Evolutionary conservation across 257 asterid species (phyloP).

Genomic region (Jaltomata sinuosa): DNA sequence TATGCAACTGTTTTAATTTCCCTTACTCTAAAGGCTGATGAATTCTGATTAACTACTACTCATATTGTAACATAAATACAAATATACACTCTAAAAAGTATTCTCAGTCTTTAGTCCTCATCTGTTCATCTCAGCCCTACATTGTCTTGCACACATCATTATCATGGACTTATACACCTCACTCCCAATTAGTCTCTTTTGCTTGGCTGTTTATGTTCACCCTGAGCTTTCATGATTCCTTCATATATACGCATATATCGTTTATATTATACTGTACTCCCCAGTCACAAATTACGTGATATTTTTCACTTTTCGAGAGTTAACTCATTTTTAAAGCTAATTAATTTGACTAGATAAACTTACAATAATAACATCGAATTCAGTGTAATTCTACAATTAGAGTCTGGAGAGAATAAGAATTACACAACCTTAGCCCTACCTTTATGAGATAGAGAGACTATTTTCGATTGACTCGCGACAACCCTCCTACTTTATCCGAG

Average conservation of each 20-base stretch:
- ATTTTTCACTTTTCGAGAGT: no score
- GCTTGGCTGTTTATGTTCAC: not conserved
- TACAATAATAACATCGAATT: no score
- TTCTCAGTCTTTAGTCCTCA: not conserved
- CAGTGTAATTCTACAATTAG: no score
- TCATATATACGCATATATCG: not conserved
- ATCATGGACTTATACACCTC: conserved; percentile 3
- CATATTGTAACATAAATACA: not conserved
- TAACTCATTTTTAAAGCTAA: no score
- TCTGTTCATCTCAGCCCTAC: conserved; percentile 6
- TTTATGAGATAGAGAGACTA: no score
- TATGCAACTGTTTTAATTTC: not conserved
- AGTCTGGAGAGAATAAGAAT: no score
- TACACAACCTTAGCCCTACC: no score
- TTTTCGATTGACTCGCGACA: no score
- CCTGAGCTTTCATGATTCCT: not conserved
- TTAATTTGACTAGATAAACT: no score
- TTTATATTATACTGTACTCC: not conserved
- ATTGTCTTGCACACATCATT: conserved; percentile 8
- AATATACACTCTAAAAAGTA: not conserved
- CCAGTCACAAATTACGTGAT: no score
- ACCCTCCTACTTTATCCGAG: no score
- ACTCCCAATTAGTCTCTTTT: not conserved
- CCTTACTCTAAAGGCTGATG: not conserved
- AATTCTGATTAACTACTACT: not conserved